Conservation (phyloP, 176 grass and related monocot species). For the Triticum timopheevii region DNA sequence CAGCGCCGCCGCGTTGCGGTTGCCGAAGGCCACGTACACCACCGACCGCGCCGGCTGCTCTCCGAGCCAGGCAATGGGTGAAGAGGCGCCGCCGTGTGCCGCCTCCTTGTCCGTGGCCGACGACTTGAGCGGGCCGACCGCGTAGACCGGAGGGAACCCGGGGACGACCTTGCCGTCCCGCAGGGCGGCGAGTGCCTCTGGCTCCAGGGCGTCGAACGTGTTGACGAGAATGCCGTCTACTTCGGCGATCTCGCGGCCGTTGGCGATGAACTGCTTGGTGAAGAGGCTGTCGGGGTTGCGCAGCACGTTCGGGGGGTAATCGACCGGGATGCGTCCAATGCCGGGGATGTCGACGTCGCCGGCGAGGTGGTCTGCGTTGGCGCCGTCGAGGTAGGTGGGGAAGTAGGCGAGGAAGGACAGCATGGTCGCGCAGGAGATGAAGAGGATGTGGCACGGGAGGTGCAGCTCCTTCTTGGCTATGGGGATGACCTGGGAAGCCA, state of each 20-base stretch:
- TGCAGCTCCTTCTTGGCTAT: background rate
- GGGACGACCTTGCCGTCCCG: conserved; percentile 35
- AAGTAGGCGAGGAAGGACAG: conserved; percentile 47
- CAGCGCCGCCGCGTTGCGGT: conserved; percentile 27
- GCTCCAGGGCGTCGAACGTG: conserved; percentile 58
- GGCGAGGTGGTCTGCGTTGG: background rate
- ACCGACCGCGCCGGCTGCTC: conserved; percentile 57
- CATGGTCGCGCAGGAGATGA: conserved; percentile 51
- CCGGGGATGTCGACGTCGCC: conserved; percentile 52
- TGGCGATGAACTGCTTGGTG: conserved; percentile 53
- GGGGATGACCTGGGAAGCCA: conserved; percentile 39
- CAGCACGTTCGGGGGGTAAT: conserved; percentile 25
- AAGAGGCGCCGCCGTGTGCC: background rate
- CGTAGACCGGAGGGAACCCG: conserved; percentile 34
- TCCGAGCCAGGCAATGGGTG: conserved; percentile 37
- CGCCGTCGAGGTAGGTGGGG: conserved; percentile 16
- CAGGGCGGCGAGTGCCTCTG: conserved; percentile 44
- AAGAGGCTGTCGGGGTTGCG: conserved; percentile 45
- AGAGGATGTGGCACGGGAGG: conserved; percentile 52
- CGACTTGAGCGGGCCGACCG: conserved; percentile 36
- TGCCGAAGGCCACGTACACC: conserved; percentile 70
- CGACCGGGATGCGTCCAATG: background rate
- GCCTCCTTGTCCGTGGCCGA: background rate
- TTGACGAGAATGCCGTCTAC: conserved; percentile 46
- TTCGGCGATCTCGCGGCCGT: conserved; percentile 22